A percentile compares a stretch with the other conserved stretches of the same genome.
Evolutionary conservation across 495 filamentous ascomycete species (phyloP).

Genomic region (Talaromyces adpressus): DNA sequence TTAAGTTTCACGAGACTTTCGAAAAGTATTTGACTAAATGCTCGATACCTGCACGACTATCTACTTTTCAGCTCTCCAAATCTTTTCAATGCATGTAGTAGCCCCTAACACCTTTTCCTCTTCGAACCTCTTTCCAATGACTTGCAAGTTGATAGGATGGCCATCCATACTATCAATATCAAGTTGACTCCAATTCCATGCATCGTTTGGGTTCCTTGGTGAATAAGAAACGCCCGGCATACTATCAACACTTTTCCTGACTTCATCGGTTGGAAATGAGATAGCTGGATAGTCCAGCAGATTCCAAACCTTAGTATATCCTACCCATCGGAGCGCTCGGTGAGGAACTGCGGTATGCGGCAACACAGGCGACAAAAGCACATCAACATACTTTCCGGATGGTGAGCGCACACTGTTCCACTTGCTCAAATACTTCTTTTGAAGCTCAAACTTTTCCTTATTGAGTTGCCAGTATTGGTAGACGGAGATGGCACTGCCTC

Average conservation of each 20-base stretch:
- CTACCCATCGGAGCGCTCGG: slow-evolving; percentile 39
- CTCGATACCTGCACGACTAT: too few relatives aligned
- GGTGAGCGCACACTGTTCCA: slow-evolving; percentile 43
- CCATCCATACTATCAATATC: slow-evolving; percentile 31
- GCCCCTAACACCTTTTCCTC: slow-evolving; percentile 42
- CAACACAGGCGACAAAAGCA: slow-evolving; percentile 51
- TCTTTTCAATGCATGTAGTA: slow-evolving; percentile 32
- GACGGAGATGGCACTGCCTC: slow-evolving; percentile 42
- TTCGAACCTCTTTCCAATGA: slow-evolving; percentile 33
- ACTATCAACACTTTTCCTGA: slow-evolving; percentile 38
- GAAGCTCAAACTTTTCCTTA: slow-evolving; percentile 39
- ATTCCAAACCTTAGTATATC: slow-evolving; percentile 66
- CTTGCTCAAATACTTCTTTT: slow-evolving; percentile 49
- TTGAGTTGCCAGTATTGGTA: slow-evolving; percentile 52
- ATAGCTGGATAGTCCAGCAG: slow-evolving; percentile 56
- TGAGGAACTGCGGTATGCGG: slow-evolving; percentile 42
- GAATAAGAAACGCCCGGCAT: slow-evolving; percentile 34
- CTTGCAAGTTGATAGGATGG: slow-evolving; percentile 30
- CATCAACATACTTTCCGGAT: slow-evolving; percentile 49
- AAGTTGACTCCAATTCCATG: slow-evolving; percentile 42
- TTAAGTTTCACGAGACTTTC: too few relatives aligned
- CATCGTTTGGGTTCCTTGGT: slow-evolving; percentile 44
- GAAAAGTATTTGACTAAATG: too few relatives aligned
- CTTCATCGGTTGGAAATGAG: slow-evolving; percentile 47
- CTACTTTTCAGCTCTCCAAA: slow-evolving; percentile 15